A percentile compares a stretch with the other conserved stretches of the same genome.
These are phyloP conservation scores for Calycina herbarum DNA, from an alignment of 2,329 filamentous ascomycete species.

Conservation along the genomic window DNA sequence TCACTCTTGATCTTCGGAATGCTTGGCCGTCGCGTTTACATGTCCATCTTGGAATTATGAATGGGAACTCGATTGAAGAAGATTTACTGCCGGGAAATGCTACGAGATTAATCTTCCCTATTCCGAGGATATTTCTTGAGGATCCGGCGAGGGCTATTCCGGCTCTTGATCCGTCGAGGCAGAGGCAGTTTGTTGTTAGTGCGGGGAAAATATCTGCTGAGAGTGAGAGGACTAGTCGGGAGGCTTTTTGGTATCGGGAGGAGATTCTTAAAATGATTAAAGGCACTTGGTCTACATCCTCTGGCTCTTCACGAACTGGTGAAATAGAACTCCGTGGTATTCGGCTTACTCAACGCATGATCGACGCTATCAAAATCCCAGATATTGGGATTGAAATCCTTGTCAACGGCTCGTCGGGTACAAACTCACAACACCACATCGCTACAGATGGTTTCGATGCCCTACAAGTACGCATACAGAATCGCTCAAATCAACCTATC, in stretches of 20 bases:
- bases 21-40: conserved; percentile 81
- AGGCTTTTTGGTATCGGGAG: conserved; percentile 91
- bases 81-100: conserved; percentile 67
- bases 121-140: conserved; percentile 74
- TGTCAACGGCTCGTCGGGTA: conserved; percentile 41
- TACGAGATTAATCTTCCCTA: conserved; percentile 71
- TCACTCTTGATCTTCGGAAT: conserved; percentile 84
- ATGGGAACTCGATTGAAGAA: conserved; percentile 40
- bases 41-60: conserved; percentile 54
- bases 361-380: conserved; percentile 78
- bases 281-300: conserved; percentile 67
- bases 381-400: conserved; percentile 70
- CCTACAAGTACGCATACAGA: conserved; percentile 70
- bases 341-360: conserved; percentile 73
- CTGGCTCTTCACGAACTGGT: conserved; percentile 57
- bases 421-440: conserved; percentile 32
- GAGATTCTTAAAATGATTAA: conserved; percentile 70
- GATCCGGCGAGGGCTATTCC: conserved; percentile 78
- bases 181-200: conserved; percentile 90
- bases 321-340: conserved; percentile 75
- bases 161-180: conserved; percentile 75
- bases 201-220: conserved; percentile 76
- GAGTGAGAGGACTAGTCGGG: conserved; percentile 72
- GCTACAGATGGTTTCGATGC: conserved; percentile 65
- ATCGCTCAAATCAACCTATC: conserved; percentile 68